A percentile compares a stretch with the other conserved stretches of the same genome.
phyloP scores from a whole-genome alignment of 768 basidiomycete species.

The Boletus sp. region DNA sequence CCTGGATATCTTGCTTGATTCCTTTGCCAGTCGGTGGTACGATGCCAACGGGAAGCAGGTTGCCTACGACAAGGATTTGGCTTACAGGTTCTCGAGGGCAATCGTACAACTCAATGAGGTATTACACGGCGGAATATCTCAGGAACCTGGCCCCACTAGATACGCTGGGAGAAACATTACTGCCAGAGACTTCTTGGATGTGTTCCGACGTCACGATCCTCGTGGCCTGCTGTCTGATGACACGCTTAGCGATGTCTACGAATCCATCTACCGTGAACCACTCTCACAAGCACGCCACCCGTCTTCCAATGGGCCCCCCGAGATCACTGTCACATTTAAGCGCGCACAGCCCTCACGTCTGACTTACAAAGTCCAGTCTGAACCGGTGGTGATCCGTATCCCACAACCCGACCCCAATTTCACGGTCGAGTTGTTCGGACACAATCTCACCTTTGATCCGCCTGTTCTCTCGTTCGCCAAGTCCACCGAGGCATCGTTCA shows the following conservation, averaged over 20 bases:
- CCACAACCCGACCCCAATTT: conserved; percentile 83
- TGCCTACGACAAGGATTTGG: conserved; percentile 79
- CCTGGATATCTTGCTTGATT: conserved; percentile 66
- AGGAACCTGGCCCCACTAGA: conserved; percentile 54
- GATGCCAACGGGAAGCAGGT: conserved; percentile 79
- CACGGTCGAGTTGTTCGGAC: conserved; percentile 78
- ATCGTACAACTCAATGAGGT: conserved; percentile 88
- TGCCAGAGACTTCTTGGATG: conserved; percentile 75
- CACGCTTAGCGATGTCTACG: conserved; percentile 72
- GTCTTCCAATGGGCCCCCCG: conserved; percentile 38
- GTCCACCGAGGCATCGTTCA: conserved; percentile 82
- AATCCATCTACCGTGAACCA: conserved; percentile 67
- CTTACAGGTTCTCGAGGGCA: conserved; percentile 71
- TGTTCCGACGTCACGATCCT: conserved; percentile 77
- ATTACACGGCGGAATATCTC: conserved; percentile 70
- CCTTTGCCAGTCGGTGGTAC: conserved; percentile 87
- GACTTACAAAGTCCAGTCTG: conserved; percentile 86
- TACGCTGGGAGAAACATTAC: conserved; percentile 59
- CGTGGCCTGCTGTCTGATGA: conserved; percentile 70
- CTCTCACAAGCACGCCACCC: conserved; percentile 66
- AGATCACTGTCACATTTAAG: conserved; percentile 65
- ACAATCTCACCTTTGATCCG: conserved; percentile 87
- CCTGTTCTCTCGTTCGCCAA: conserved; percentile 75
- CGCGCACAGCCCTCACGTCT: conserved; percentile 71
- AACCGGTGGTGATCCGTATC: conserved; percentile 81